Base-by-base conservation (phyloP, 441 rosid genomes). In the Syzygium syzygioides region DNA sequence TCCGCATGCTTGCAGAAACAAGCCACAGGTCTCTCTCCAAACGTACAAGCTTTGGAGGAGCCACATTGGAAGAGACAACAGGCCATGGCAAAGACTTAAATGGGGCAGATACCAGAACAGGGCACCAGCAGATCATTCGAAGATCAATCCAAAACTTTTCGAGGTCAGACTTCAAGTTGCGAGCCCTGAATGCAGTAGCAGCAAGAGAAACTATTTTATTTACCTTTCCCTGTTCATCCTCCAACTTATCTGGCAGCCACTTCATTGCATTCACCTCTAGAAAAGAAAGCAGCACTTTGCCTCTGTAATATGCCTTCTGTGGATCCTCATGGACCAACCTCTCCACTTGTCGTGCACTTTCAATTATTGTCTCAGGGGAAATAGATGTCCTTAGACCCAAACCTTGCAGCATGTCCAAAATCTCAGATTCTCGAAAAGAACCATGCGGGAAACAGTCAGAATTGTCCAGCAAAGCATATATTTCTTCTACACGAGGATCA, bases 41-140 rank as follows among this genome's bases (percentile, higher is more conserved):
- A 87, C 99, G 95, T 88, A 97, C 99, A 93, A 95, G 95, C 96
- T 95, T 97, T 41, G 99, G 99, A 64, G 99, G 99, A 91, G 99
- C 99, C 92, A 97, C 96, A 86, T 90, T 92, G 90, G 99, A 95
- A 87, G 96, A 93, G 88, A 94, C 99, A 86, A 92, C 92, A 87
- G 99, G 99, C 99, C 99, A 98, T 80, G 99, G 99, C 91, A 98
- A 91, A 92, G 92, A 90, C 86, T 94, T 90, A 93, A 95, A 97
- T 89, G 99, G 99, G 88, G 99, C 93, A 91, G 95, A 93, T 90
- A 94, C 96, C 94, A 97, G 91, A 86, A 98, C 99, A 28, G 99
- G 99, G 92, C 99, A 98, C 99, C 99, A 98, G 93, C 96, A 95
- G 90, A 97, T 96, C 96, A 95, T 92, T 88, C 93, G 95, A 87